Percentiles rank a stretch among this genome's conserved stretches.
phyloP scores from a whole-genome alignment of 768 basidiomycete species.

The Xerocomellus chrysenteron region DNA sequence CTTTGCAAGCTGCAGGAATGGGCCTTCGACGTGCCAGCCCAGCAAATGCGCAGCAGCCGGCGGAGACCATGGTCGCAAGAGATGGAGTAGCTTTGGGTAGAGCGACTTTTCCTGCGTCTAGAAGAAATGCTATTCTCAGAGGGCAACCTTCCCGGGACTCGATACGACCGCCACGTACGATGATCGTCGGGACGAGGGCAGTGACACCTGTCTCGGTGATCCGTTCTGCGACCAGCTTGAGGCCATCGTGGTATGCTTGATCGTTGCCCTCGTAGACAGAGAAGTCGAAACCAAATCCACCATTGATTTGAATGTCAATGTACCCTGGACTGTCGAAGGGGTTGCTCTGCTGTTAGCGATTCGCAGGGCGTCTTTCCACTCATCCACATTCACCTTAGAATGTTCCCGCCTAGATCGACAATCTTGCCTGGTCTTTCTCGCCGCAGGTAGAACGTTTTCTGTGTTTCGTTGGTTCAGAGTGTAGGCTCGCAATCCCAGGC shows the following conservation, averaged over 20 bases:
- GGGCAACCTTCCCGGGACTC: too few species aligned
- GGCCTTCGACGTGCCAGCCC: slow-evolving; percentile 92
- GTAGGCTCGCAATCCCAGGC: background rate
- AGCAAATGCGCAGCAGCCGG: slow-evolving; percentile 68
- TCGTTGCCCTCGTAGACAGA: slow-evolving; percentile 77
- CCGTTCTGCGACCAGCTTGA: slow-evolving; percentile 68
- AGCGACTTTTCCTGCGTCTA: slow-evolving; percentile 79
- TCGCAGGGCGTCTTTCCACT: background rate
- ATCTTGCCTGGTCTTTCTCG: slow-evolving; percentile 59
- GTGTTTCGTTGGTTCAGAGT: slow-evolving; percentile 6
- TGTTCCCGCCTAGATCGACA: slow-evolving; percentile 73
- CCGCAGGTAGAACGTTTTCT: slow-evolving; percentile 68
- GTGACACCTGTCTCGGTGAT: slow-evolving; percentile 89
- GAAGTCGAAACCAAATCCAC: slow-evolving; percentile 86
- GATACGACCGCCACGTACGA: slow-evolving; percentile 45
- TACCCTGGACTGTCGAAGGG: slow-evolving; percentile 64
- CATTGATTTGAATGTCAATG: slow-evolving; percentile 88
- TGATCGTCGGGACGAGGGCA: slow-evolving; percentile 67
- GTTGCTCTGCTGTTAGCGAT: slow-evolving; percentile 10
- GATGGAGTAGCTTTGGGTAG: slow-evolving; percentile 66
- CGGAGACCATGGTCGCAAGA: slow-evolving; percentile 67
- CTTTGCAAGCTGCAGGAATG: slow-evolving; percentile 80
- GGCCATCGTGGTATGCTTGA: slow-evolving; percentile 61
- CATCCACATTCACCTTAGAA: slow-evolving; percentile 54
- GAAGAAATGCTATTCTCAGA: background rate